Evolutionary conservation across 345 rosid species (phyloP), one percentile per base, ranked within the genome.

Genomic region (Trapa bicornis): DNA sequence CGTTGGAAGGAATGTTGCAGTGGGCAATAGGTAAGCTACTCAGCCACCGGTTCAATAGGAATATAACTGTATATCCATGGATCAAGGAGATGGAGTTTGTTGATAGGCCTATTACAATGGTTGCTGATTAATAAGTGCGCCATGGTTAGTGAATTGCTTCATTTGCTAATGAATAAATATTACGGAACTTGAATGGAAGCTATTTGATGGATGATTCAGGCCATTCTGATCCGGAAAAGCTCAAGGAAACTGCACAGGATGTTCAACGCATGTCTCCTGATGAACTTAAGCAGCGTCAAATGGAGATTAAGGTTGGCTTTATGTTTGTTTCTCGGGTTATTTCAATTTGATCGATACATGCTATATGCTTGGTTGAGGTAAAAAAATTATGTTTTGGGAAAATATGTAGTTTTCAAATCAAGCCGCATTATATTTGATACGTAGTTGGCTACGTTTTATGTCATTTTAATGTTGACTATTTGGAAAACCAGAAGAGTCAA

Each of bases 1-100:
- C 97, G 35, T 82, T 94, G 1, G 99, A 94, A 5, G 91, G 96
- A 62, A 90, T 94, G 92, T 69, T 94, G 71, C 95, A 87, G 74
- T 94, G 99, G 99, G 99, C 96, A 37, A 91, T 94, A 66, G 99
- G 97, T 91, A 10, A 39, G 38, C 2, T 48, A 13, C 37, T 37
- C 45, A 36, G 43, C 2, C 9, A 15, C 17, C 29, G 15, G 13
- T 62, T 45, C 48, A 45, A 41, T 41, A 41, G 43, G 43, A 41
- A 41, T 41, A 41, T 41, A 41, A 41, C 7, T 41, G 43, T 22
- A 8, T 2, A 57, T 57, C 32, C 32, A 1, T 16, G 37, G 61
- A 57, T 57, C 29, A 6, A 57, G 61, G 61, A 6, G 35, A 29
- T 33, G 36, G 10, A 57, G 36, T 57, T 57, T 57, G 61, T 33